A percentile compares a stretch with the other conserved stretches of the same genome.
Evolutionary conservation across 2,329 filamentous ascomycete species (phyloP).

Genomic region (Rosellinia necatrix): DNA sequence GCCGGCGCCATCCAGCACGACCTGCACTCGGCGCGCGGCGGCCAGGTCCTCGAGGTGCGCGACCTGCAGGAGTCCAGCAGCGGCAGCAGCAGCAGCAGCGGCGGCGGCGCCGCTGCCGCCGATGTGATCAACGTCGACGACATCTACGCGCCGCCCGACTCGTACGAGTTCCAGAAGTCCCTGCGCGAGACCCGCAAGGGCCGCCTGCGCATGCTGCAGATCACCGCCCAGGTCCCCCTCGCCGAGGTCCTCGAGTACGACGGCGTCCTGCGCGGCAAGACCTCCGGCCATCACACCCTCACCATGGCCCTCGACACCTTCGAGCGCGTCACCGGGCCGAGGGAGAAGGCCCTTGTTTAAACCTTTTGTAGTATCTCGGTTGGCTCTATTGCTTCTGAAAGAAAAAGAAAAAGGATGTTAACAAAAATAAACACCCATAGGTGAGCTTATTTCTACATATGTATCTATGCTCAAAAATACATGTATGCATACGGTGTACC

Average conservation of each 20-base stretch:
- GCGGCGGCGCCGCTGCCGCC: background rate
- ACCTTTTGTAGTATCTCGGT: background rate
- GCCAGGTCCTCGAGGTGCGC: constrained; percentile 74
- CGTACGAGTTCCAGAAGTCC: constrained; percentile 68
- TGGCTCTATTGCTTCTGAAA: too few relatives aligned
- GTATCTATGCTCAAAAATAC: background rate
- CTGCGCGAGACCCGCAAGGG: constrained; percentile 54
- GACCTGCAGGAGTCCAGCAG: constrained; percentile 56
- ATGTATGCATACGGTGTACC: background rate
- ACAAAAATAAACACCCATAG: too few relatives aligned
- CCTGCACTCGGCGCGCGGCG: constrained; percentile 74
- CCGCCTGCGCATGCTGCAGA: constrained; percentile 59
- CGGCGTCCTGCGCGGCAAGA: constrained; percentile 85
- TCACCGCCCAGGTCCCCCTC: constrained; percentile 85
- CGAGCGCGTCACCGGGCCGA: constrained; percentile 57
- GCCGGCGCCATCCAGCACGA: constrained; percentile 85
- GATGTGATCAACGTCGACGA: constrained; percentile 70
- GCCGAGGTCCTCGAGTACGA: constrained; percentile 98
- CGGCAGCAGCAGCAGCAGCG: background rate
- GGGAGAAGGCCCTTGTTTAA: constrained; percentile 51
- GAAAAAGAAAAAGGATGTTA: background rate
- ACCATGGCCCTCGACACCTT: constrained; percentile 64
- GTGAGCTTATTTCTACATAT: background rate
- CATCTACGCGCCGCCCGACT: constrained; percentile 88
- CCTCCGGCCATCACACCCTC: constrained; percentile 73